Evolutionary conservation across 495 filamentous ascomycete species (phyloP).

Genomic region (Rhypophila decipiens): DNA sequence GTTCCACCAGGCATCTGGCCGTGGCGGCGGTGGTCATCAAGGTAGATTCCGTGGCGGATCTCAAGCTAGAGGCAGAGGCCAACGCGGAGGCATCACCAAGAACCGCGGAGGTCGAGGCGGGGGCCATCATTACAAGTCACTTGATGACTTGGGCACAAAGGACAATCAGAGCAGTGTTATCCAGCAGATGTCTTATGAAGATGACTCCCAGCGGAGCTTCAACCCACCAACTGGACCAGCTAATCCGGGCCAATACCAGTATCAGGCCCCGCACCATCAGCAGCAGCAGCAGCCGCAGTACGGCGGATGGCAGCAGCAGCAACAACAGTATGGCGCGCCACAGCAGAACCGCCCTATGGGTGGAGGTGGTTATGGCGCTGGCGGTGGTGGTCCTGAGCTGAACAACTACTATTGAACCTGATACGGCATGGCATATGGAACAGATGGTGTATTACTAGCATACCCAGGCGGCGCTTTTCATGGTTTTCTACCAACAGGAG

Average conservation of each 20-base stretch:
- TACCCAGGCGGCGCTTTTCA: not conserved
- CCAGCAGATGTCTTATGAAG: slow-evolving; percentile 37
- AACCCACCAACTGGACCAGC: slow-evolving; percentile 14
- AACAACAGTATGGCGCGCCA: not conserved
- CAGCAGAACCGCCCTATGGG: slow-evolving; percentile 8
- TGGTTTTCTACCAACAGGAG: not conserved
- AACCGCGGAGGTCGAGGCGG: slow-evolving; percentile 25
- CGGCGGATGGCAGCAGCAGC: not conserved
- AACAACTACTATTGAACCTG: slow-evolving; percentile 23
- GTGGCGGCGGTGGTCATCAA: slow-evolving; percentile 12
- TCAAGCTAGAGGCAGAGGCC: slow-evolving; percentile 17
- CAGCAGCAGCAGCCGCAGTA: slow-evolving; percentile 9
- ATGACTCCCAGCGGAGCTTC: slow-evolving; percentile 17
- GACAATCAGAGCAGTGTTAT: slow-evolving; percentile 29
- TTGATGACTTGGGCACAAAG: slow-evolving; percentile 37
- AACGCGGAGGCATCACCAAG: slow-evolving; percentile 16
- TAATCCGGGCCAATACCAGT: slow-evolving; percentile 8
- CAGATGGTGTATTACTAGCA: slow-evolving; percentile 1
- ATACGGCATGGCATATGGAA: not conserved
- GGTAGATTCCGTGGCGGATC: slow-evolving; percentile 12
- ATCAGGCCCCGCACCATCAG: slow-evolving; percentile 15
- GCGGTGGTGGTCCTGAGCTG: slow-evolving; percentile 10
- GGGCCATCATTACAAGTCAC: slow-evolving; percentile 29
- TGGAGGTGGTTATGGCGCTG: slow-evolving; percentile 7
- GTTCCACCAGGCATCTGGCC: slow-evolving; percentile 14